Conservation (phyloP, 805 yeast species). For the Ogataea allantospora region DNA sequence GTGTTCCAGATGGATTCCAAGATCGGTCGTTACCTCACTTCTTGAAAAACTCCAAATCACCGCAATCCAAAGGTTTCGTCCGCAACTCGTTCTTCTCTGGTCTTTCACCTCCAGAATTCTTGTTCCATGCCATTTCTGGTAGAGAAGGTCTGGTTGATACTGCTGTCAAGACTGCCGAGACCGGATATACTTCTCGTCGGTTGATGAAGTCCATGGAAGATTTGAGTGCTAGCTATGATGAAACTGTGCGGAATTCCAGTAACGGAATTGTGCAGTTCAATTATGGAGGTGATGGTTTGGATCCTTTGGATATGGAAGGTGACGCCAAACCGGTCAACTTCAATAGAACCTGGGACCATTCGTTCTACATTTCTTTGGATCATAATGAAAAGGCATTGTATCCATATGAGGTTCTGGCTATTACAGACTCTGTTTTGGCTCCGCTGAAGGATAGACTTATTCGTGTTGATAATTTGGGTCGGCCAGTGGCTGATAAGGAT, state of each 20-base stretch:
- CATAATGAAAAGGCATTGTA: slow-evolving; percentile 52
- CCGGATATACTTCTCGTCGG: slow-evolving; percentile 98
- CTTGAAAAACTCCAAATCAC: slow-evolving; percentile 92
- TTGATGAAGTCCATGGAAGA: slow-evolving; percentile 97
- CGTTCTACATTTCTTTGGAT: slow-evolving; percentile 68
- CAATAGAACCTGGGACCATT: slow-evolving; percentile 91
- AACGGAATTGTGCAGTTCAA: slow-evolving; percentile 97
- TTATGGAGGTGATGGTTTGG: slow-evolving; percentile 98
- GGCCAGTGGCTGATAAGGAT: slow-evolving; percentile 43
- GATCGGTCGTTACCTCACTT: slow-evolving; percentile 98
- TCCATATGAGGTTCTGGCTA: slow-evolving; percentile 66
- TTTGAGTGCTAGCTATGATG: slow-evolving; percentile 88
- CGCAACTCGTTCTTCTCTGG: slow-evolving; percentile 95
- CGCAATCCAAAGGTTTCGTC: slow-evolving; percentile 97
- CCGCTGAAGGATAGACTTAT: slow-evolving; percentile 61
- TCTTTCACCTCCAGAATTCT: slow-evolving; percentile 91
- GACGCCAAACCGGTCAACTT: slow-evolving; percentile 96
- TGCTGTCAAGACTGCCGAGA: slow-evolving; percentile 98
- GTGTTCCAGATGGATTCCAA: slow-evolving; percentile 99
- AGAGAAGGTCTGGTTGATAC: slow-evolving; percentile 99
- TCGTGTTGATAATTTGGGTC: slow-evolving; percentile 75
- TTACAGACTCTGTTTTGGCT: slow-evolving; percentile 52
- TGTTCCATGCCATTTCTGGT: slow-evolving; percentile 98
- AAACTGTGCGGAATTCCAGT: slow-evolving; percentile 90
- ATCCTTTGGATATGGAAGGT: slow-evolving; percentile 99